Evolutionary conservation across 192 early-diverging fungal species (phyloP), one percentile per base, ranked within the genome.

Genomic region (Backusella sp.): DNA sequence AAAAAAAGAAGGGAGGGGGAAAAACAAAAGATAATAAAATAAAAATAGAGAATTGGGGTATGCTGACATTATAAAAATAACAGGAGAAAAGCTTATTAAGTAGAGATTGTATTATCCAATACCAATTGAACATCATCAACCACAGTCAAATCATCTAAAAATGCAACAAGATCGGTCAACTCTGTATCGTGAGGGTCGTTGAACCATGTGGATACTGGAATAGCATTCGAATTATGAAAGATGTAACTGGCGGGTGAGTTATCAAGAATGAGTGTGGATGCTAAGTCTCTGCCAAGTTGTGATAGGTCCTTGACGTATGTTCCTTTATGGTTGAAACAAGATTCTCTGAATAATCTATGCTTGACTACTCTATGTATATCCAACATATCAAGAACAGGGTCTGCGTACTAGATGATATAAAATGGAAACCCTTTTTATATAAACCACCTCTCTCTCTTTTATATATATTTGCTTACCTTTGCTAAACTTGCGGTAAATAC

Each of bases 281-380:
- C 83, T 15, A 97, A 77, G 67, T 93, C 86, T 44, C 94, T 89
- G 19, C 95, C 94, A 35, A 96, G 87, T 79, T 90, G 88, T 75
- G 87, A 90, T 66, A 96, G 83, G 79, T 96, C 95, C 84, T 97
- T 97, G 77, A 96, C 94, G 78, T 96, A 96, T 84, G 93, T 95
- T 66, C 95, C 95, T 72, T 91, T 92, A 84, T 94, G 90, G 76
- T 94, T 87, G 41, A 92, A 89, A 81, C 95, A 97, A 5, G 93
- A 89, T 77, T 97, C 95, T 75, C 95, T 88, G 89, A 97, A 97
- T 70, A 97, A 84, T 49, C 95, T 87, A 82, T 96, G 94, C 75
- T 91, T 87, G 21, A 97, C 89, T n/a, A 92, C 92, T 44, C 85
- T 78, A 74, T 85, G 83, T 53, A 82, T 89, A 84, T 97, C 95